These are phyloP conservation scores for Neonectria coccinea DNA, from an alignment of 2,329 filamentous ascomycete genomes.

Conservation along the genomic window DNA sequence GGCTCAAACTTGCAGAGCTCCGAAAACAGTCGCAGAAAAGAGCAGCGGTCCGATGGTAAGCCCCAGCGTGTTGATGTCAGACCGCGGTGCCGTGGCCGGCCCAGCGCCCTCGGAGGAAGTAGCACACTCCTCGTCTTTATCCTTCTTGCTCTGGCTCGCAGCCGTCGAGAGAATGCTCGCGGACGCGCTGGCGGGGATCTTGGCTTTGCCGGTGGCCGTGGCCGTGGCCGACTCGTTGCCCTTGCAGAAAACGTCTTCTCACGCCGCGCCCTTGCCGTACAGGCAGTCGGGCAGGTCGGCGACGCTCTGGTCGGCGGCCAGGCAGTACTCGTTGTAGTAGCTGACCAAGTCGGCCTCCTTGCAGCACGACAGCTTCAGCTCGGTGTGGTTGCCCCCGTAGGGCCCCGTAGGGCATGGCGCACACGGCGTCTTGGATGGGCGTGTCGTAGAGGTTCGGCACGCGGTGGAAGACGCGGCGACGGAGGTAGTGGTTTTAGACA, in stretches of 20 bases:
- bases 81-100: slow-evolving; percentile 3
- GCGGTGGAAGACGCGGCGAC: neutral
- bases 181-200: slow-evolving; percentile 44
- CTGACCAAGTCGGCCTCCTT: slow-evolving; percentile 54
- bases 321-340: slow-evolving; percentile 62
- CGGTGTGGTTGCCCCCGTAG: slow-evolving; percentile 54
- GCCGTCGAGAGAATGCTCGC: slow-evolving; percentile 44
- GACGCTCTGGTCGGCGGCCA: slow-evolving; percentile 42
- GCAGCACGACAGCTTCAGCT: slow-evolving; percentile 59
- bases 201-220: slow-evolving; percentile 35
- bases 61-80: slow-evolving; percentile 43
- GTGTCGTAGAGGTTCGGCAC: slow-evolving; percentile 52
- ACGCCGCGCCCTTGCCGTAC: slow-evolving; percentile 51
- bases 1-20: slow-evolving; percentile 9
- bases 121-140: neutral
- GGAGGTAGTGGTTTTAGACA: slow-evolving; percentile 12
- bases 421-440: slow-evolving; percentile 57
- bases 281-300: slow-evolving; percentile 52
- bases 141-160: slow-evolving; percentile 19
- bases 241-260: slow-evolving; percentile 57
- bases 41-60: slow-evolving; percentile 49
- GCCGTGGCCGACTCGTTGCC: slow-evolving; percentile 52
- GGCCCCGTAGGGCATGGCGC: slow-evolving; percentile 58
- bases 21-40: slow-evolving; percentile 44
- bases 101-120: slow-evolving; percentile 26